A percentile compares a stretch with the other conserved stretches of the same genome.
Evolutionary conservation across 2,329 filamentous ascomycete species (phyloP).

Genomic region (Ophiocordyceps camponoti-saundersi): DNA sequence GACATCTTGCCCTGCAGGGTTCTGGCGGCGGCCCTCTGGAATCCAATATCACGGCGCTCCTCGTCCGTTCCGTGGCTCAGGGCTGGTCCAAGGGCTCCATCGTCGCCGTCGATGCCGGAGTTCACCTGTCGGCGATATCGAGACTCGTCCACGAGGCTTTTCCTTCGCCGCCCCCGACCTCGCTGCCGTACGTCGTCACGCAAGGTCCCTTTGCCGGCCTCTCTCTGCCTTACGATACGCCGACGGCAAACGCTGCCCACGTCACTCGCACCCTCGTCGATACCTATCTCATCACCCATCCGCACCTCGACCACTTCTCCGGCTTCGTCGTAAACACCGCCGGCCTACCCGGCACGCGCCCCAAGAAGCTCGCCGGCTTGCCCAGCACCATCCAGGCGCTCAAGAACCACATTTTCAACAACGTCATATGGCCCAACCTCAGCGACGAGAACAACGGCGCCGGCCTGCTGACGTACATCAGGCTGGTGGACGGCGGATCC

Average conservation of each 20-base stretch:
- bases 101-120: slow-evolving; percentile 85
- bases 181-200: slow-evolving; percentile 34
- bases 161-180: slow-evolving; percentile 13
- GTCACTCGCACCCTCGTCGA: slow-evolving; percentile 68
- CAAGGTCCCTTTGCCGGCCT: slow-evolving; percentile 69
- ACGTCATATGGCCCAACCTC: slow-evolving; percentile 92
- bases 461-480: slow-evolving; percentile 77
- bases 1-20: slow-evolving; percentile 36
- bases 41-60: slow-evolving; percentile 74
- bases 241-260: slow-evolving; percentile 64
- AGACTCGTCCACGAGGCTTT: slow-evolving; percentile 50
- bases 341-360: slow-evolving; percentile 59
- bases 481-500: slow-evolving; percentile 78
- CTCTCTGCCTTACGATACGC: slow-evolving; percentile 45
- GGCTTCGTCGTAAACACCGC: slow-evolving; percentile 91
- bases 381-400: slow-evolving; percentile 83
- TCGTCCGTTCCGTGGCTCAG: slow-evolving; percentile 66
- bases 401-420: slow-evolving; percentile 93
- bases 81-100: slow-evolving; percentile 72
- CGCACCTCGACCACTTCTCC: slow-evolving; percentile 89
- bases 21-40: slow-evolving; percentile 80
- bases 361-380: slow-evolving; percentile 74
- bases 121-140: slow-evolving; percentile 74
- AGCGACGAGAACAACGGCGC: slow-evolving; percentile 93
- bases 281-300: slow-evolving; percentile 84